Conservation (phyloP, 75 land plant genomes). For the Cupressus sempervirens region DNA sequence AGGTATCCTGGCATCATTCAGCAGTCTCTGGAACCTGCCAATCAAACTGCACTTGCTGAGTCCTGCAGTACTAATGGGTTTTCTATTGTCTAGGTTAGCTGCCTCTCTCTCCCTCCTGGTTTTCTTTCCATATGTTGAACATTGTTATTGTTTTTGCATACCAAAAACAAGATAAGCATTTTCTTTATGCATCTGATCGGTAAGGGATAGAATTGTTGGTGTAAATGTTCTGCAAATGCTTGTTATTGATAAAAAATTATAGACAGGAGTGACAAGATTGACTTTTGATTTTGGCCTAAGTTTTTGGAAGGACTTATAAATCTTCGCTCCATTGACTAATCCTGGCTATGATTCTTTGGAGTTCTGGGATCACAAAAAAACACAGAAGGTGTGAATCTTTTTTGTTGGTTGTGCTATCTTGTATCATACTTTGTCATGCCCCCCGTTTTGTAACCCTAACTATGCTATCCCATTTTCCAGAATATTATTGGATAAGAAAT, state of each 20-base stretch:
- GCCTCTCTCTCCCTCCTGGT: not conserved
- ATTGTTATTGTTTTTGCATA: not conserved
- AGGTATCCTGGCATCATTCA: slow-evolving; percentile 55
- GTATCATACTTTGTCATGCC: no score
- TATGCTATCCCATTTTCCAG: no score
- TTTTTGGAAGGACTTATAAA: not conserved
- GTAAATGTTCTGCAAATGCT: not conserved
- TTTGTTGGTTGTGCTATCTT: no score
- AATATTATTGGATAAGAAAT: no score
- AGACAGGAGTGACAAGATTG: not conserved
- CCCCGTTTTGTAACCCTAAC: no score
- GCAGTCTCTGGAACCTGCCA: slow-evolving; percentile 61
- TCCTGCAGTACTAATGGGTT: slow-evolving; percentile 54
- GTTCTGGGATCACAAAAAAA: no score
- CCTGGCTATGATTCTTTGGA: no score
- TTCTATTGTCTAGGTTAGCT: slow-evolving; percentile 55
- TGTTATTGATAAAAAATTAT: not conserved
- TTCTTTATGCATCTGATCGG: not conserved
- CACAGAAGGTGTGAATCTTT: no score
- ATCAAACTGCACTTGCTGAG: slow-evolving; percentile 63
- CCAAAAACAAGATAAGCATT: no score
- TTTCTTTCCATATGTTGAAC: not conserved
- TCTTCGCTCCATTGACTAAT: no score
- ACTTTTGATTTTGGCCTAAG: not conserved
- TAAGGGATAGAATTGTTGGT: not conserved